phyloP scores from a whole-genome alignment of 1,284 basidiomycete genomes.

The Sporisorium graminicola region DNA sequence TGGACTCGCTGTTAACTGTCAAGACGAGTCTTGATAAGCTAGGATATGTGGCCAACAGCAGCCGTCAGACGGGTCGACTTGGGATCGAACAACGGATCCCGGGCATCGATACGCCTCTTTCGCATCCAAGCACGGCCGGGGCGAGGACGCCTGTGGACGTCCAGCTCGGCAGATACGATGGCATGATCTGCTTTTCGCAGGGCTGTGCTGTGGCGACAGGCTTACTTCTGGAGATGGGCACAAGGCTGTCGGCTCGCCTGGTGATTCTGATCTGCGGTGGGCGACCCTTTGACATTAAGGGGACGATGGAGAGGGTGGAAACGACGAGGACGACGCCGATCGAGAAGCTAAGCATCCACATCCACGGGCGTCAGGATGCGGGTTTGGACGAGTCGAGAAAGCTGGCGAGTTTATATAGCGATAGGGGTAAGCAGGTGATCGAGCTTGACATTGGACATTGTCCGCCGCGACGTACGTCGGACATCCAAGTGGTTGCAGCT shows the following conservation, averaged over 20 bases:
- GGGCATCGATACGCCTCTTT: conserved; percentile 24
- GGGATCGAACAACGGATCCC: background rate
- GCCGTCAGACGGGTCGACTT: background rate
- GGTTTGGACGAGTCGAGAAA: conserved; percentile 27
- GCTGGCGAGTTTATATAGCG: conserved; percentile 27
- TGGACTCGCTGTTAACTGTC: background rate
- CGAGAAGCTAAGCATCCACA: conserved; percentile 30
- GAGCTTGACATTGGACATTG: conserved; percentile 49
- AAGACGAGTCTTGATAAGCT: background rate
- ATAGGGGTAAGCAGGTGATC: conserved; percentile 25
- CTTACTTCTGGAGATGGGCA: conserved; percentile 23
- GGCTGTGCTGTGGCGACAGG: conserved; percentile 47
- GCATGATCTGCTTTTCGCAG: conserved; percentile 52
- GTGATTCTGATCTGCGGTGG: conserved; percentile 47
- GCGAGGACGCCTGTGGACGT: conserved; percentile 17
- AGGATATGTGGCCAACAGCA: background rate
- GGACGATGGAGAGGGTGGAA: conserved; percentile 30
- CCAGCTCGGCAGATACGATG: conserved; percentile 18
- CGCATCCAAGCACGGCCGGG: conserved; percentile 22
- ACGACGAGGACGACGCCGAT: conserved; percentile 10
- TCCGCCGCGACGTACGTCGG: conserved; percentile 37
- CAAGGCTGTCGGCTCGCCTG: conserved; percentile 27
- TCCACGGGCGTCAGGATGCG: conserved; percentile 38
- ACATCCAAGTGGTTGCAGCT: conserved; percentile 25
- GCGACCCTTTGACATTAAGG: conserved; percentile 28